A percentile compares a stretch with the other conserved stretches of the same genome.
These are phyloP conservation scores for Petunia axillaris DNA, from an alignment of 257 asterid genomes.

Conservation along the genomic window DNA sequence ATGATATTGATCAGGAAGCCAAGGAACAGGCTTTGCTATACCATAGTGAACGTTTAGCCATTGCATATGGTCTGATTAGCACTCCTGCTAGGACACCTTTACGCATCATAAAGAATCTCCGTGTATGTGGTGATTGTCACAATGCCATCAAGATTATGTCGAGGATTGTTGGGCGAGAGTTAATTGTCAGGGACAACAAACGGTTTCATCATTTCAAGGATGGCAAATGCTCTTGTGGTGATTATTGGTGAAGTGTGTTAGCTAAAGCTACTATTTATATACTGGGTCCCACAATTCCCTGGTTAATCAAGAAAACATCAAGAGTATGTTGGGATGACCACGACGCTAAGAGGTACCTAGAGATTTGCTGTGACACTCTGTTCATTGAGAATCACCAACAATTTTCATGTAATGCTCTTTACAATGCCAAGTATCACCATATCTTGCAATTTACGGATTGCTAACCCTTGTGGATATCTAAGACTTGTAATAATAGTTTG, in stretches of 20 bases:
- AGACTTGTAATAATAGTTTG: neutral
- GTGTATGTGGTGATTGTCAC: conserved; percentile 94
- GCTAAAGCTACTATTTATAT: neutral
- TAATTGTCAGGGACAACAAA: conserved; percentile 88
- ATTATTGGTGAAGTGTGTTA: conserved; percentile 73
- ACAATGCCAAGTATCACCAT: neutral
- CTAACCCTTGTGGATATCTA: conserved; percentile 17
- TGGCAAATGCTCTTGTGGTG: conserved; percentile 93
- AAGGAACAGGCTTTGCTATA: conserved; percentile 93
- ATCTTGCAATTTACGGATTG: conserved; percentile 20
- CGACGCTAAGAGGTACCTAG: neutral
- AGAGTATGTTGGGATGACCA: neutral
- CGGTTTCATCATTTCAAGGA: conserved; percentile 94
- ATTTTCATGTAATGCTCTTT: neutral
- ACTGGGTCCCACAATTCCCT: neutral
- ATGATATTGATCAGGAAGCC: conserved; percentile 98
- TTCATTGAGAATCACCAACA: neutral
- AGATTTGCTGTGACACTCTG: neutral
- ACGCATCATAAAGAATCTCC: conserved; percentile 83
- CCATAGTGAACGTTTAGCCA: conserved; percentile 95
- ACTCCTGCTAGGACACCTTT: conserved; percentile 91
- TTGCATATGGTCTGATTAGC: conserved; percentile 89
- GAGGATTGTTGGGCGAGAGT: conserved; percentile 92
- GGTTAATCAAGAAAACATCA: neutral
- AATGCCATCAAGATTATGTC: conserved; percentile 97